Base-by-base conservation (phyloP, 768 basidiomycete genomes). In the Leccinum obscurum region DNA sequence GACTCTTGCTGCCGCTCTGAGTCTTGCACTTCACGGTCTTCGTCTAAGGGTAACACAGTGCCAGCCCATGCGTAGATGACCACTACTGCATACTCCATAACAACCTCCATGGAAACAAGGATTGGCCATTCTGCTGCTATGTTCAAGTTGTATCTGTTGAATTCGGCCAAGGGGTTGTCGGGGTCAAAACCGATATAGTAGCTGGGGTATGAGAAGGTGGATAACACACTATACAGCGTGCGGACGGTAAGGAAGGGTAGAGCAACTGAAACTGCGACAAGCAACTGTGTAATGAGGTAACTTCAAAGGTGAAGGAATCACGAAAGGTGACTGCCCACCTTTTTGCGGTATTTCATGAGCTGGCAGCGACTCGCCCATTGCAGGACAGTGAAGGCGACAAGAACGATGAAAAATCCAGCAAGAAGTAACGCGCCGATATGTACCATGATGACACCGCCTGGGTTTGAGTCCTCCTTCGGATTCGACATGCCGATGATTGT, bases 201-300 rank as follows among this genome's bases (percentile, higher is more conserved):
- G 24, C 24, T 26, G 24, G 24, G 24, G 26, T 68, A 71, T 49
- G 85, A 85, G 76, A 82, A 88, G 9, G 81, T 81, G 22, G 82
- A 77, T 46, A 89, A 76, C 44, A 89, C 72, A 49, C 80, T 76
- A 66, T 88, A 89, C 6, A 73, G 22, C 14, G 66, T 61, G 15
- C 72, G 73, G 35, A 83, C 80, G 14, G 81, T 82, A 37, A 90
- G 76, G 72, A 87, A 83, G 4, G 86, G 86, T 11, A 89, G 74
- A 10, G 84, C 84, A 50, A 74, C 24, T 22, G 83, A 76, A 53
- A 88, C 74, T 22, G 84, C 86, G 32, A 67, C 63, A 44, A 90
- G 78, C 14, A 90, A 77, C 88, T 89, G 57, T 54, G 58, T 22
- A 24, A 51, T 39, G 52, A 41, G 15, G 39, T 41, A 10, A 41